These are phyloP conservation scores for Thymus quinquecostatus DNA, from an alignment of 257 asterid species.

Conservation along the genomic window DNA sequence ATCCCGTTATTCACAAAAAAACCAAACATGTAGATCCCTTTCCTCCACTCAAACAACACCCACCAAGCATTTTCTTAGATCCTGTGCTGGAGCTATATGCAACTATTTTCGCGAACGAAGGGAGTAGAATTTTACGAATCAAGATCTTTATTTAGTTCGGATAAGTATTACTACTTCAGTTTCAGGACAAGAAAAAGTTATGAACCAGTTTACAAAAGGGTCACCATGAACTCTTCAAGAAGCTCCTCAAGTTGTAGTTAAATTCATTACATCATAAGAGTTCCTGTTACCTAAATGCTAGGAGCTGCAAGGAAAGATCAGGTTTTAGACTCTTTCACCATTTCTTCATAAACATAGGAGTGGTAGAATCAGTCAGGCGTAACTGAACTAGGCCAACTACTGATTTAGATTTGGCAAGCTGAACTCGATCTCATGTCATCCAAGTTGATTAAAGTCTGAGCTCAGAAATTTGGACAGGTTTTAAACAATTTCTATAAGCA, in stretches of 20 bases:
- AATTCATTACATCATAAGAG: background rate
- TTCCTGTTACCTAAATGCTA: background rate
- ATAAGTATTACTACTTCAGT: background rate
- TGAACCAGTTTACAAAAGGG: background rate
- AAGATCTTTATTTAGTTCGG: background rate
- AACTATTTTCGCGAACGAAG: too few relatives aligned
- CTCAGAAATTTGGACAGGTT: background rate
- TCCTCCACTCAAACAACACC: too few relatives aligned
- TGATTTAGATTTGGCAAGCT: background rate
- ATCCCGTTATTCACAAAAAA: too few relatives aligned
- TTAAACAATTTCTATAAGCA: background rate
- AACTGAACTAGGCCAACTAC: background rate
- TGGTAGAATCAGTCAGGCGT: background rate
- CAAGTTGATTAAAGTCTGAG: background rate
- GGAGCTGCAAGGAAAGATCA: background rate
- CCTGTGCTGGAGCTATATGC: too few relatives aligned
- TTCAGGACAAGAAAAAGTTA: background rate
- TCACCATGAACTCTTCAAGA: background rate
- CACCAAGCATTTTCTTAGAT: too few relatives aligned
- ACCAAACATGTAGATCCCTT: too few relatives aligned
- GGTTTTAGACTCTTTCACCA: background rate
- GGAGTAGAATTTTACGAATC: background rate
- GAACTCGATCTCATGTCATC: background rate
- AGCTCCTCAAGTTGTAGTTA: background rate
- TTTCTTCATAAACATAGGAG: background rate